phyloP scores from a whole-genome alignment of 1,284 basidiomycete species.

The Chondrostereum purpureum region DNA sequence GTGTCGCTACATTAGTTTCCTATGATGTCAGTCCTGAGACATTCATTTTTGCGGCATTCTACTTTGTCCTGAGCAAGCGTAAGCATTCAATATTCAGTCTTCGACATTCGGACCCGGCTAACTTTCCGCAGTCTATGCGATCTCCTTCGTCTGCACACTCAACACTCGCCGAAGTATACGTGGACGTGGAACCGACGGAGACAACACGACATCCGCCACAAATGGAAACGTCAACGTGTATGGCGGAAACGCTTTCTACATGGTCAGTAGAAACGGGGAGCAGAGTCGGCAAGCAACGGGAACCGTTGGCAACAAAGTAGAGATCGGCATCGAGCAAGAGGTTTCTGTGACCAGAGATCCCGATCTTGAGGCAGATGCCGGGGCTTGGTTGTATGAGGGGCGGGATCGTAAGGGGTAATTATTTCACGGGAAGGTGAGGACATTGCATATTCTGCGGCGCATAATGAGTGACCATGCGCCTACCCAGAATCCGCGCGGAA shows the following conservation, averaged over 20 bases:
- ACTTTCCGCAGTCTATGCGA: conserved; percentile 21
- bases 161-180: conserved; percentile 37
- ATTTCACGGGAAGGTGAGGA: no score
- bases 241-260: conserved; percentile 33
- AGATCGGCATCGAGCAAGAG: conserved; percentile 29
- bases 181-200: conserved; percentile 37
- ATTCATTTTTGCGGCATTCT: conserved; percentile 24
- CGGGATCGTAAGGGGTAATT: no score
- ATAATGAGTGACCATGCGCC: no score
- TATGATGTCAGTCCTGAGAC: conserved; percentile 18
- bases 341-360: conserved; percentile 27
- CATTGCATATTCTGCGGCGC: no score
- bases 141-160: conserved; percentile 26
- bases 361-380: conserved; percentile 16
- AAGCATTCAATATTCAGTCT: conserved; percentile 7
- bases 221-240: conserved; percentile 2
- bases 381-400: no score
- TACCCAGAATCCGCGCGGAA: no score
- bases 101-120: not conserved
- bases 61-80: conserved; percentile 25
- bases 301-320: conserved; percentile 14
- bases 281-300: not conserved
- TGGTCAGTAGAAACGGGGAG: conserved; percentile 24
- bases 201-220: conserved; percentile 18
- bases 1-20: conserved; percentile 11